Conservation (phyloP, 257 asterid genomes). For the Ballota nigra region DNA sequence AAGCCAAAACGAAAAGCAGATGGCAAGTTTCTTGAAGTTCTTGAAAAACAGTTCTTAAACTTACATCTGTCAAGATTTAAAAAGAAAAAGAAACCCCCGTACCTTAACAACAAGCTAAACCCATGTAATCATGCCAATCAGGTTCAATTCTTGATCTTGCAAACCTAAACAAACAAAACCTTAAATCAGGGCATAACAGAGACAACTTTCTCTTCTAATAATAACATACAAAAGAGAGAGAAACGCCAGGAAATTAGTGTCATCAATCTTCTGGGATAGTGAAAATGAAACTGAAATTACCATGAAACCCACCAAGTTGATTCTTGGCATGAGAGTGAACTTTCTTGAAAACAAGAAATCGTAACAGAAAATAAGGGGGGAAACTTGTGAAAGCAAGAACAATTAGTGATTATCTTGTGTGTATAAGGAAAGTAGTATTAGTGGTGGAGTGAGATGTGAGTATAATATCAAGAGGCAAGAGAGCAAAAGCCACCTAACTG, state of each 20-base stretch:
- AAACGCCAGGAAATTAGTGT: not conserved
- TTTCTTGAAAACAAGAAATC: conserved; percentile 2
- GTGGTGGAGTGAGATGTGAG: conserved; percentile 16
- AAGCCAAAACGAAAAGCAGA: not conserved
- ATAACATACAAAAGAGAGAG: conserved; percentile 8
- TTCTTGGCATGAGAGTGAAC: conserved; percentile 24
- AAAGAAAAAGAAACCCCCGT: not conserved
- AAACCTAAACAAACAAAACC: not conserved
- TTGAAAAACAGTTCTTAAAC: not conserved
- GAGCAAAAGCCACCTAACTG: conserved; percentile 27
- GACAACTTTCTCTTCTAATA: not conserved
- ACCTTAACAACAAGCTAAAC: conserved; percentile 10
- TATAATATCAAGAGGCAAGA: not conserved
- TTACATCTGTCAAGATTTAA: not conserved
- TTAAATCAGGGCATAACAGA: not conserved
- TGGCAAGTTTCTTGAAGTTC: not conserved
- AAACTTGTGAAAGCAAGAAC: conserved; percentile 14
- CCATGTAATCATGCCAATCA: conserved; percentile 7
- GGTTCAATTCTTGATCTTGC: not conserved
- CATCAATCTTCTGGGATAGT: not conserved
- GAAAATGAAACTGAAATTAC: conserved; percentile 16
- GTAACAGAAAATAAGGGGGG: not conserved
- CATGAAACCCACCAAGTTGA: conserved; percentile 21
- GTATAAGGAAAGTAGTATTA: conserved; percentile 9
- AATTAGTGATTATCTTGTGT: conserved; percentile 8